Evolutionary conservation across 2,329 filamentous ascomycete species (phyloP).

Genomic region (Dryadomyces quercus-mongolicae): DNA sequence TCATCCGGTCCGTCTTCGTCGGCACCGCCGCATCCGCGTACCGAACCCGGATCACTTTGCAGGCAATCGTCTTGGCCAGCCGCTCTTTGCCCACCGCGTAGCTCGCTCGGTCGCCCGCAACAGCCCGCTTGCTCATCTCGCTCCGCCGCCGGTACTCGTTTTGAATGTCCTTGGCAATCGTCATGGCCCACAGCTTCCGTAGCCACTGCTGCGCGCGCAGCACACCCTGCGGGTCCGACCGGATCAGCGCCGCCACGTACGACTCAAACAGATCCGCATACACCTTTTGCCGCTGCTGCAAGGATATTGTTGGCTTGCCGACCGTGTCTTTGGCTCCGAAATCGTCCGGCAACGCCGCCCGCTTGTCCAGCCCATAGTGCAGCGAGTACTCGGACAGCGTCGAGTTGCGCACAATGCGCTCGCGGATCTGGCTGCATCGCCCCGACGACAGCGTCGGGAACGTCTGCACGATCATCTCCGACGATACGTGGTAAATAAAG

Average conservation of each 20-base stretch:
- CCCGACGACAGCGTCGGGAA: constrained; percentile 57
- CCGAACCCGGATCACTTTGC: constrained; percentile 43
- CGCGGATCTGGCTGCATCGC: constrained; percentile 62
- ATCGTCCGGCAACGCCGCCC: constrained; percentile 43
- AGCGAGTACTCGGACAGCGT: constrained; percentile 59
- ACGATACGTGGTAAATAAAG: constrained; percentile 62
- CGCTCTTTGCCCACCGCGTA: neutral
- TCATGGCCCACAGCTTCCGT: constrained; percentile 58
- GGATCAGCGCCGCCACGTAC: constrained; percentile 68
- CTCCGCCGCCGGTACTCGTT: constrained; percentile 23
- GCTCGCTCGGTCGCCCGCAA: neutral
- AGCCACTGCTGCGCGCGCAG: constrained; percentile 56
- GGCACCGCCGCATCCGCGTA: constrained; percentile 47
- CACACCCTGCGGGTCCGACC: constrained; percentile 55
- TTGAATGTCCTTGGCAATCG: constrained; percentile 42
- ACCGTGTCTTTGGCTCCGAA: constrained; percentile 22
- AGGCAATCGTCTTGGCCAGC: constrained; percentile 29
- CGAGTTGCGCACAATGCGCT: constrained; percentile 68
- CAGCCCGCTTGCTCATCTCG: neutral
- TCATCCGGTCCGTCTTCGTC: constrained; percentile 40
- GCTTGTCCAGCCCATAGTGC: constrained; percentile 58
- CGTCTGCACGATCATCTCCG: constrained; percentile 58
- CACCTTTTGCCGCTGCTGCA: constrained; percentile 55
- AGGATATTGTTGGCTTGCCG: constrained; percentile 26
- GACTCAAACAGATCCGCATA: constrained; percentile 84